Conservation (phyloP, 139 green algal species). For the Chlorella sp. region DNA sequence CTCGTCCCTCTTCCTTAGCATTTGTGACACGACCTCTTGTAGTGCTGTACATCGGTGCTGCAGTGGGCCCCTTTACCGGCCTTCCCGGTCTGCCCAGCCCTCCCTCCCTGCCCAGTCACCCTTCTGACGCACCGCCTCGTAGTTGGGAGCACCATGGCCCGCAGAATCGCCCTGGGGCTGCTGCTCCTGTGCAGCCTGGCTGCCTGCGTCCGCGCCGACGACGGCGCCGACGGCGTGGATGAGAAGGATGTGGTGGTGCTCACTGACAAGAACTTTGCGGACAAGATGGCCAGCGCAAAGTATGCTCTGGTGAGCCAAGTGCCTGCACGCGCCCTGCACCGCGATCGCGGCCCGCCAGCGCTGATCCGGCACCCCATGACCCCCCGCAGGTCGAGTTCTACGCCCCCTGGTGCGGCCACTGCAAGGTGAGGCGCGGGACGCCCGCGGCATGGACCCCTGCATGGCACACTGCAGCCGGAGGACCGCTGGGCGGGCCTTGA, state of each 20-base stretch:
- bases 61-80: no score
- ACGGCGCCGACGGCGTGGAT: conserved; percentile 36
- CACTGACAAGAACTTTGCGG: conserved; percentile 75
- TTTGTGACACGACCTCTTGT: no score
- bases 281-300: conserved; percentile 60
- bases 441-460: no score
- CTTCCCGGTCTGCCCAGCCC: no score
- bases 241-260: conserved; percentile 80
- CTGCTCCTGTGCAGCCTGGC: neutral
- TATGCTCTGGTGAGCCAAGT: conserved; percentile 62
- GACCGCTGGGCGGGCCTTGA: no score
- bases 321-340: neutral
- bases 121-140: no score
- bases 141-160: neutral
- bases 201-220: conserved; percentile 2
- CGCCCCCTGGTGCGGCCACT: conserved; percentile 85
- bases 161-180: neutral
- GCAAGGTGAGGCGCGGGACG: conserved; percentile 58
- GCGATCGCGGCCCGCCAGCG: neutral
- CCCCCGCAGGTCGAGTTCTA: conserved; percentile 77
- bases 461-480: no score
- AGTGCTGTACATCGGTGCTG: no score
- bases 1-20: no score
- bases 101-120: no score
- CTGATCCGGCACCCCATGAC: neutral